Conservation (phyloP, 1,284 basidiomycete species). For the Amylostereum areolatum region DNA sequence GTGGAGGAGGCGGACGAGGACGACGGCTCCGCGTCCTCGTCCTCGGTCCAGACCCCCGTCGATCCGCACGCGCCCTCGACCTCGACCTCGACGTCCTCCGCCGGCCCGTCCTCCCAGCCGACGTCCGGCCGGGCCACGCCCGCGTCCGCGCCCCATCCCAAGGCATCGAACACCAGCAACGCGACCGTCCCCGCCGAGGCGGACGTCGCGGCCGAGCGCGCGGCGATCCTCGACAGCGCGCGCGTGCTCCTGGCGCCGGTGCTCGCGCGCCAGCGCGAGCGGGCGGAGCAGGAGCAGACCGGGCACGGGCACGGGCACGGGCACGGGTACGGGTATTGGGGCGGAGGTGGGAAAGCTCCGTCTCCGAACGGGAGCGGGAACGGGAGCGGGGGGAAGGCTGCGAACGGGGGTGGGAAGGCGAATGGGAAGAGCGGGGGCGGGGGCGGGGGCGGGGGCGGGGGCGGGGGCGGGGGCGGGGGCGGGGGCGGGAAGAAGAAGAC, state of each 20-base stretch:
- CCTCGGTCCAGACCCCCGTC: background rate
- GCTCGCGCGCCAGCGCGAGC: conserved; percentile 47
- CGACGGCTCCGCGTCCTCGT: conserved; percentile 8
- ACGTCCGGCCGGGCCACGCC: conserved; percentile 14
- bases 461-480: conserved; percentile 43
- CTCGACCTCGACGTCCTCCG: conserved; percentile 5
- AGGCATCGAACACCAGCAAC: too few relatives aligned
- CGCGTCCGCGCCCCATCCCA: too few relatives aligned
- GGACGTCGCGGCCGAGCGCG: conserved; percentile 2
- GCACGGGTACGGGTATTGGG: too few relatives aligned
- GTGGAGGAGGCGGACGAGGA: too few relatives aligned
- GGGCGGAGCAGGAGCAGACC: conserved; percentile 45
- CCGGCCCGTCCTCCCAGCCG: conserved; percentile 3
- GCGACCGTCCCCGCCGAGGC: too few relatives aligned
- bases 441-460: too few relatives aligned
- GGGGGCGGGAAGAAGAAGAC: conserved; percentile 43
- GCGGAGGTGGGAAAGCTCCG: too few relatives aligned
- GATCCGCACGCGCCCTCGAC: conserved; percentile 12
- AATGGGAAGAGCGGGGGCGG: too few relatives aligned
- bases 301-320: too few relatives aligned
- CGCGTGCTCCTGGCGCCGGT: conserved; percentile 69
- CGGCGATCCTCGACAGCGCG: conserved; percentile 51
- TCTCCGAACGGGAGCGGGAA: too few relatives aligned
- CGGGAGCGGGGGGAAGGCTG: too few relatives aligned
- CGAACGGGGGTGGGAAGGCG: too few relatives aligned